Base-by-base conservation (phyloP, 345 rosid genomes). In the Ceriops zippeliana region DNA sequence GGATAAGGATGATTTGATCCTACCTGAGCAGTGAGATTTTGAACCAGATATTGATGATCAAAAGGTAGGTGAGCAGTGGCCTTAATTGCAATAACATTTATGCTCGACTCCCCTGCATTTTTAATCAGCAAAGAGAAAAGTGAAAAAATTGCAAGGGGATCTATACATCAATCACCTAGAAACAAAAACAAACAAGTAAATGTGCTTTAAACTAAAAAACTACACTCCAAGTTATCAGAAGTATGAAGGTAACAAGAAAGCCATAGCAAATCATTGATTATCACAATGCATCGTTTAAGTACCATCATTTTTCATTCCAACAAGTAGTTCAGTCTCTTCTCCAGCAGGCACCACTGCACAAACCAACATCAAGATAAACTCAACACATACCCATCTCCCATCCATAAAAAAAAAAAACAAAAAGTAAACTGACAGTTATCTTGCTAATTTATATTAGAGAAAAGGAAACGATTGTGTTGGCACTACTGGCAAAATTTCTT, bases 301-400 rank as follows among this genome's bases (percentile, higher is more conserved):
- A 95, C 99, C 99, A 77, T 86, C 87, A 67, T 91, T 91, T 81
- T 87, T 92, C 75, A 95, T 58, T 67, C 97, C 99, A 72, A 85
- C 96, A 19, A 91, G 87, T 20, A 95, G 73, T 69, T 89, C 96
- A 66, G 92, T 74, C 78, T 91, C 96, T 75, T 74, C 80, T 67
- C 98, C 99, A 68, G 96, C 92, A 52, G 78, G 68, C 61, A 95
- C 83, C 76, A 85, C 99, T 95, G 79, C 73, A 78, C 62, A 54
- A 66, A 53, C 49, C 8, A 52, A 69, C 53, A 42, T 42, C 19
- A 13, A 38, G 47, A 42, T 42, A 42, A 15, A 42, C 49, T 42
- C 49, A 42, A 42, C 2, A 42, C 16, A 42, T 13, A 15, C 16
- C 49, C 49, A 42, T 42, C 5, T 15, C 49, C 49, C 5, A 42